These are phyloP conservation scores for Oryza meridionalis DNA, from an alignment of 176 grass and related monocot species.

Conservation along the genomic window DNA sequence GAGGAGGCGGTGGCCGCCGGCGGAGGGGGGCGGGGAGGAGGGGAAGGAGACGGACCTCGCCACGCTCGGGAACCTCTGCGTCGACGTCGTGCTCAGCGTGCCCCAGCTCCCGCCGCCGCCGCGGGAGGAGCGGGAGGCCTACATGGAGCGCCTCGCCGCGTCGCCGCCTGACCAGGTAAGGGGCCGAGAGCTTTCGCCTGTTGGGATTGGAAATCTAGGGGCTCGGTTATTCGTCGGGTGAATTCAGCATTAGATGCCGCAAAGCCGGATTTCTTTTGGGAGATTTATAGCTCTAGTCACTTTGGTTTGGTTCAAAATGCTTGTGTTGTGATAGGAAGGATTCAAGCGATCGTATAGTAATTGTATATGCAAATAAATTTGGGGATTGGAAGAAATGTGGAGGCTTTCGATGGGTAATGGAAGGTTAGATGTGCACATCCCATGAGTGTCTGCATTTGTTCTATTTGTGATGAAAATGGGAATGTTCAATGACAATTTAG, in stretches of 20 bases:
- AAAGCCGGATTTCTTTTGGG: not conserved
- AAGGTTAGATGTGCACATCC: not conserved
- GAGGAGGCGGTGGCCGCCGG: slow-evolving; percentile 24
- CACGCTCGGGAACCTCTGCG: slow-evolving; percentile 89
- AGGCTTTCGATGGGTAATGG: not conserved
- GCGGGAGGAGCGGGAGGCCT: slow-evolving; percentile 58
- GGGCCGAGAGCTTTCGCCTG: not conserved
- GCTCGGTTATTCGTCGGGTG: not conserved
- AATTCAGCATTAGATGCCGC: not conserved
- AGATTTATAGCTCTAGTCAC: not conserved
- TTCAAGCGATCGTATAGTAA: not conserved
- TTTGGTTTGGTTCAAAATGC: slow-evolving; percentile 6
- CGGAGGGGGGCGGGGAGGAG: not conserved
- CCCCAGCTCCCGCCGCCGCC: slow-evolving; percentile 69
- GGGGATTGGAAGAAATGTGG: not conserved
- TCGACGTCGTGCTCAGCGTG: slow-evolving; percentile 86
- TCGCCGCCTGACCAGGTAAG: slow-evolving; percentile 84
- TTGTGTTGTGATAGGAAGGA: not conserved
- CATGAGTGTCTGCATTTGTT: not conserved
- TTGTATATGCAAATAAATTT: not conserved
- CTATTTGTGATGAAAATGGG: not conserved
- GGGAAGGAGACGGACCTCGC: slow-evolving; percentile 69
- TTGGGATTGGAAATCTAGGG: not conserved
- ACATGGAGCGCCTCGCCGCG: slow-evolving; percentile 82
- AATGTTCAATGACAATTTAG: not conserved